These are phyloP conservation scores for Fusarium floridanum DNA, from an alignment of 2,329 filamentous ascomycete species.

Conservation along the genomic window DNA sequence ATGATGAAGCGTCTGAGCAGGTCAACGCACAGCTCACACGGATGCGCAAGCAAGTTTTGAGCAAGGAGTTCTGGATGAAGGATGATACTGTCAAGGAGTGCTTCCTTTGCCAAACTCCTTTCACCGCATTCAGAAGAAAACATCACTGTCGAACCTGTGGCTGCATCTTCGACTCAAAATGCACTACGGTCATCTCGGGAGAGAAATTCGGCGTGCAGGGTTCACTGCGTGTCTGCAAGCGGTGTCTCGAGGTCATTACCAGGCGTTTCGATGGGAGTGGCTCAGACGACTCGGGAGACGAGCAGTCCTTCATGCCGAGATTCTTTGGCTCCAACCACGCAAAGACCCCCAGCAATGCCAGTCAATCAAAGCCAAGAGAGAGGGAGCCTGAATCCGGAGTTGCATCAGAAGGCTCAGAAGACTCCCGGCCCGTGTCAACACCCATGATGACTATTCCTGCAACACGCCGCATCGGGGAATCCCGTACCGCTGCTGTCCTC, in stretches of 20 bases:
- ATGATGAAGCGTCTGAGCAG: conserved; percentile 68
- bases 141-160: conserved; percentile 96
- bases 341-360: conserved; percentile 53
- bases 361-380: conserved; percentile 54
- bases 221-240: conserved; percentile 89
- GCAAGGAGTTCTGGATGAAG: conserved; percentile 99
- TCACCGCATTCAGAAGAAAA: conserved; percentile 94
- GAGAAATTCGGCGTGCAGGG: conserved; percentile 88
- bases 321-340: conserved; percentile 70
- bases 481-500: conserved; percentile 86
- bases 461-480: conserved; percentile 76
- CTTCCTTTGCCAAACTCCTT: conserved; percentile 89
- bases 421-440: conserved; percentile 69
- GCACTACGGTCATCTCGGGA: conserved; percentile 91
- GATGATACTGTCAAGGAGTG: conserved; percentile 99
- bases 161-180: conserved; percentile 98
- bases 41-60: conserved; percentile 88
- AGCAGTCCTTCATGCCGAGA: conserved; percentile 75
- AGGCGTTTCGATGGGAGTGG: conserved; percentile 87
- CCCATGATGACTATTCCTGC: conserved; percentile 80
- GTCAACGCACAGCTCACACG: conserved; percentile 74
- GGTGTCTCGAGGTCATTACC: conserved; percentile 91
- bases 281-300: conserved; percentile 89
- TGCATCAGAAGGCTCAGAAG: conserved; percentile 58
- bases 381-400: conserved; percentile 57